Evolutionary conservation across 148 eudicot genomes (phyloP).

Genomic region (Linanthus parryae): DNA sequence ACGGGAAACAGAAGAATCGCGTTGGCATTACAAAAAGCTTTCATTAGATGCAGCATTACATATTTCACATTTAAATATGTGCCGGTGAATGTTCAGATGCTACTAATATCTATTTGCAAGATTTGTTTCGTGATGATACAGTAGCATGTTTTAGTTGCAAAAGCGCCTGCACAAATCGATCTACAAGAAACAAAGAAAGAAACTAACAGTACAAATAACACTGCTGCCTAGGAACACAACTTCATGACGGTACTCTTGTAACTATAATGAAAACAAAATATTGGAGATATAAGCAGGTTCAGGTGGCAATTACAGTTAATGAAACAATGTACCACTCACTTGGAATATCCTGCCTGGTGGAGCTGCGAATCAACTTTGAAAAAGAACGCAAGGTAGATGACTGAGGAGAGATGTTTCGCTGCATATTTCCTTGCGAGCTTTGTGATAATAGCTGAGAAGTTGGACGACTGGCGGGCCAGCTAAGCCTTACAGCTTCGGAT

Average conservation of each 20-base stretch:
- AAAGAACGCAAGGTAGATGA: constrained; percentile 10
- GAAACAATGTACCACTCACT: constrained; percentile 14
- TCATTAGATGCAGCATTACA: too few species aligned
- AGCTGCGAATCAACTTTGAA: constrained; percentile 9
- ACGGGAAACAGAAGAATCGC: too few species aligned
- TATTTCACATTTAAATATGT: too few species aligned
- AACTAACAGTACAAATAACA: not conserved
- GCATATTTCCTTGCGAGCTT: constrained; percentile 6
- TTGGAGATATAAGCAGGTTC: not conserved
- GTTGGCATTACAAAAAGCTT: too few species aligned
- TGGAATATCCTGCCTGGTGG: constrained; percentile 11
- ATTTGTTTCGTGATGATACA: not conserved
- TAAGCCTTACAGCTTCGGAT: constrained; percentile 1
- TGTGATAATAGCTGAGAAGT: too few species aligned
- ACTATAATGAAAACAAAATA: not conserved
- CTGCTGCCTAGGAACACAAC: not conserved
- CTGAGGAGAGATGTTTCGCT: constrained; percentile 8
- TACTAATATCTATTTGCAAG: not conserved
- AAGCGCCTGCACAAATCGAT: too few species aligned
- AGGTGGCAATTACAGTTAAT: not conserved
- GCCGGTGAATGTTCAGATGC: not conserved
- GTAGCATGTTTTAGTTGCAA: too few species aligned
- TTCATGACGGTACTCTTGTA: not conserved
- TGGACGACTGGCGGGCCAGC: constrained; percentile 7
- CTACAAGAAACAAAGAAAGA: not conserved